Evolutionary conservation across 106 monocot genomes (phyloP).

Genomic region (Dioscorea zingiberensis): DNA sequence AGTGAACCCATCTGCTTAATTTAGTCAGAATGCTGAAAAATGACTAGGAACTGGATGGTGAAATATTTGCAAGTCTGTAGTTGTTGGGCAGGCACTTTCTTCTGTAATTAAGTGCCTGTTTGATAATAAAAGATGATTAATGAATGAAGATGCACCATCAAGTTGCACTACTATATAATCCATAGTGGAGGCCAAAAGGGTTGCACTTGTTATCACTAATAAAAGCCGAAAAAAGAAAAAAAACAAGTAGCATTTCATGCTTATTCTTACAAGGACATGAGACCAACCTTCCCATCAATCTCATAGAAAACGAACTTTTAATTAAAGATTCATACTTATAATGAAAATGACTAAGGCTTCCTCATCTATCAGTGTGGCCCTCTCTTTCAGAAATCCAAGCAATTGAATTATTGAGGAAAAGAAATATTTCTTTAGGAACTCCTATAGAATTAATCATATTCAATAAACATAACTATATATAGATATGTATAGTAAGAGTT

Average conservation of each 20-base stretch:
- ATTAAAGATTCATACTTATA: background rate
- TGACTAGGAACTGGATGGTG: slow-evolving; percentile 29
- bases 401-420: too few relatives aligned
- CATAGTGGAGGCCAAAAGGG: too few relatives aligned
- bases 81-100: slow-evolving; percentile 20
- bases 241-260: background rate
- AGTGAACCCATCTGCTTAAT: too few relatives aligned
- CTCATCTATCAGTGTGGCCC: too few relatives aligned
- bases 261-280: too few relatives aligned
- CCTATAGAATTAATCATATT: background rate
- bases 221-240: background rate
- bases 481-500: background rate
- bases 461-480: background rate
- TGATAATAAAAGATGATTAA: too few relatives aligned
- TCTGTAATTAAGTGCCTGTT: slow-evolving; percentile 45
- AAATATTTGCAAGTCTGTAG: slow-evolving; percentile 37
- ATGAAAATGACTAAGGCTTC: background rate
- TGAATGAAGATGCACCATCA: too few relatives aligned
- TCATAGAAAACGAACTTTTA: background rate
- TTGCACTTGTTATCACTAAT: too few relatives aligned
- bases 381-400: too few relatives aligned
- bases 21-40: slow-evolving; percentile 32
- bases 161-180: too few relatives aligned
- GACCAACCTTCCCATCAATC: too few relatives aligned
- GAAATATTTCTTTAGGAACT: background rate